Conservation (phyloP, 371 early-diverging fungal genomes). For the Coemansia sp. region DNA sequence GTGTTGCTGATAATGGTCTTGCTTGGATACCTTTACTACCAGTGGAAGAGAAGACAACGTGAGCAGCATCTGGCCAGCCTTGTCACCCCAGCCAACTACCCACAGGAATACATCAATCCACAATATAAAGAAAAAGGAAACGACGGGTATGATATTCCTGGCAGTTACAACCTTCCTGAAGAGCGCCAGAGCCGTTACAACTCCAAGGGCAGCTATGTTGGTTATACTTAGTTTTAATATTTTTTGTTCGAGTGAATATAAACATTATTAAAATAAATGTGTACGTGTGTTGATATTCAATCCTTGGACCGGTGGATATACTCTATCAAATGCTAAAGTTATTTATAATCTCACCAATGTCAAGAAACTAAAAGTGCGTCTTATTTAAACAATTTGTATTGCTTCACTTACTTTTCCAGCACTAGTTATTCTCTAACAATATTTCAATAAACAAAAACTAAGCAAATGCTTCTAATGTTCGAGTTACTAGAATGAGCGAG, state of each 20-base stretch:
- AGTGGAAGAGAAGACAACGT: neutral
- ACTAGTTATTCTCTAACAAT: too few species aligned
- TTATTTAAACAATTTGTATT: too few species aligned
- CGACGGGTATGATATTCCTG: neutral
- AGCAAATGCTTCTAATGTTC: conserved; percentile 36
- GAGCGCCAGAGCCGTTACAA: conserved; percentile 2
- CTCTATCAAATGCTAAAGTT: too few species aligned
- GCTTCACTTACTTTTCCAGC: too few species aligned
- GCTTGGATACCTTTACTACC: neutral
- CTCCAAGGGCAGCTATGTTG: conserved; percentile 7
- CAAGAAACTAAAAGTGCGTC: too few species aligned
- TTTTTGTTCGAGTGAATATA: neutral
- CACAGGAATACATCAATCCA: too few species aligned
- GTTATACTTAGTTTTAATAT: neutral
- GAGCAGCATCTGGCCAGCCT: neutral
- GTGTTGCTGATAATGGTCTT: neutral
- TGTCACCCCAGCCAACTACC: neutral
- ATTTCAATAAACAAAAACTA: neutral
- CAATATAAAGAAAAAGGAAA: neutral
- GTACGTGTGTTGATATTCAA: too few species aligned
- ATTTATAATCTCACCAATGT: too few species aligned
- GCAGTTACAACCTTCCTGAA: neutral
- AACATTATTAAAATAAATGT: neutral
- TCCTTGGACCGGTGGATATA: too few species aligned
- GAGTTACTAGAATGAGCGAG: conserved; percentile 40